Conservation (phyloP, 2,329 filamentous ascomycete species). For the Thielaviopsis musarum region DNA sequence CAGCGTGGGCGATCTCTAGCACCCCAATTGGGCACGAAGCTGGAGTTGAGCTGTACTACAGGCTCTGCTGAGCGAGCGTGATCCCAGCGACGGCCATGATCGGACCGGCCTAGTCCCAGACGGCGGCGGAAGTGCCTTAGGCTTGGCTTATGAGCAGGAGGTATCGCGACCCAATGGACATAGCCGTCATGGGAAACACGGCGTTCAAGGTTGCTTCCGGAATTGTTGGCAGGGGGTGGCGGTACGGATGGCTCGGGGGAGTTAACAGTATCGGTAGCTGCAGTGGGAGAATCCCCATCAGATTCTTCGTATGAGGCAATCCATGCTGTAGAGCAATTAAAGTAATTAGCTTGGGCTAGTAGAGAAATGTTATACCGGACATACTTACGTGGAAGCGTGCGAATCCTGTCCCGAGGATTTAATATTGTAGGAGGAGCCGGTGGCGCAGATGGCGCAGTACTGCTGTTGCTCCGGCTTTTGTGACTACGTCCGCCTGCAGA, state of each 20-base stretch:
- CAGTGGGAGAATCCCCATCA: conserved; percentile 13
- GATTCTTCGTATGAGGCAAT: conserved; percentile 30
- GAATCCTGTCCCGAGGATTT: conserved; percentile 8
- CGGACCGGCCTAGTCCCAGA: conserved; percentile 14
- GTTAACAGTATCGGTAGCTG: conserved; percentile 20
- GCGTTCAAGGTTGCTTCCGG: conserved; percentile 20
- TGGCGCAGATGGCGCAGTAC: neutral
- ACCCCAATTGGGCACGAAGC: conserved; percentile 5
- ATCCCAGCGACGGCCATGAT: conserved; percentile 40
- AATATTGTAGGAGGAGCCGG: neutral
- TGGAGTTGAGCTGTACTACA: conserved; percentile 25
- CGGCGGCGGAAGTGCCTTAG: conserved; percentile 9
- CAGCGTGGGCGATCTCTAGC: conserved; percentile 22
- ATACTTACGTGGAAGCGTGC: conserved; percentile 8
- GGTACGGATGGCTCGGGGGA: conserved; percentile 21
- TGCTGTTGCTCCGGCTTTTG: conserved; percentile 8
- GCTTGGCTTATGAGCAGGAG: neutral
- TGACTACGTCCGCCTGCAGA: neutral
- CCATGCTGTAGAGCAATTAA: conserved; percentile 24
- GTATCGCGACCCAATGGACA: conserved; percentile 19
- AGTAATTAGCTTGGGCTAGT: neutral
- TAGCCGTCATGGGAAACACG: conserved; percentile 33
- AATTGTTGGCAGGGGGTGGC: conserved; percentile 27
- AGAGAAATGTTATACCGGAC: neutral
- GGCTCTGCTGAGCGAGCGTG: conserved; percentile 41